phyloP scores from a whole-genome alignment of 1,284 basidiomycete species.

The Trichosporon coremiiforme region DNA sequence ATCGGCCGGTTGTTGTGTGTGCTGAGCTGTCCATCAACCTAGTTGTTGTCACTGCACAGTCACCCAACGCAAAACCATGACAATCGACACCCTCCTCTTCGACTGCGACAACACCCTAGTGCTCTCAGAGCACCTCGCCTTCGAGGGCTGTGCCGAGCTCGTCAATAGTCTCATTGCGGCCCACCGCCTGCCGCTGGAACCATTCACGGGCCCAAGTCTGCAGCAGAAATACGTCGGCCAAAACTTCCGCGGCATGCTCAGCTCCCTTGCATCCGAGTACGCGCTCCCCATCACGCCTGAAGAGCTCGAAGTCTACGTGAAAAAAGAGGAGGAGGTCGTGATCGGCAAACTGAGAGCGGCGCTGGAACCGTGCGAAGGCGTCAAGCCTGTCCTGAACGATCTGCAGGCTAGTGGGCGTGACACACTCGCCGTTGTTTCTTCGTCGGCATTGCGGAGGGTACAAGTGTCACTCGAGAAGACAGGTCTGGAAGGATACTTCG shows the following conservation, averaged over 20 bases:
- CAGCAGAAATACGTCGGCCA: constrained; percentile 37
- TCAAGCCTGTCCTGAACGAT: constrained; percentile 25
- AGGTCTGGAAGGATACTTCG: constrained; percentile 31
- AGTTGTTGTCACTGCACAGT: no score
- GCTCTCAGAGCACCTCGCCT: constrained; percentile 37
- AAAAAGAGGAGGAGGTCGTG: constrained; percentile 32
- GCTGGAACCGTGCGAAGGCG: constrained; percentile 32
- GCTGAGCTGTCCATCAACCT: neutral
- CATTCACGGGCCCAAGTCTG: constrained; percentile 32
- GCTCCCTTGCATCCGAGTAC: constrained; percentile 30
- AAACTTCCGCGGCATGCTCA: constrained; percentile 39
- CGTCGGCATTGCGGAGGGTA: constrained; percentile 36
- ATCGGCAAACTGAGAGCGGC: constrained; percentile 27
- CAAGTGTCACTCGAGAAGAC: constrained; percentile 33
- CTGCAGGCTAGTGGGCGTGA: constrained; percentile 23
- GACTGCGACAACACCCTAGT: constrained; percentile 47
- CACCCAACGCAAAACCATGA: neutral
- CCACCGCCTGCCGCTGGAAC: constrained; percentile 19
- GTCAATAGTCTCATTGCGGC: constrained; percentile 31
- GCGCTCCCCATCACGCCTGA: constrained; percentile 25
- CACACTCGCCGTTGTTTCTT: constrained; percentile 34
- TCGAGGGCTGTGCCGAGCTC: constrained; percentile 36
- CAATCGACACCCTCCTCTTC: constrained; percentile 35
- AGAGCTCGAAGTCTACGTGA: constrained; percentile 33
- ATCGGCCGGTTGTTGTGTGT: neutral